Evolutionary conservation across 805 yeast species (phyloP).

Genomic region (Cyberlindnera petersonii): DNA sequence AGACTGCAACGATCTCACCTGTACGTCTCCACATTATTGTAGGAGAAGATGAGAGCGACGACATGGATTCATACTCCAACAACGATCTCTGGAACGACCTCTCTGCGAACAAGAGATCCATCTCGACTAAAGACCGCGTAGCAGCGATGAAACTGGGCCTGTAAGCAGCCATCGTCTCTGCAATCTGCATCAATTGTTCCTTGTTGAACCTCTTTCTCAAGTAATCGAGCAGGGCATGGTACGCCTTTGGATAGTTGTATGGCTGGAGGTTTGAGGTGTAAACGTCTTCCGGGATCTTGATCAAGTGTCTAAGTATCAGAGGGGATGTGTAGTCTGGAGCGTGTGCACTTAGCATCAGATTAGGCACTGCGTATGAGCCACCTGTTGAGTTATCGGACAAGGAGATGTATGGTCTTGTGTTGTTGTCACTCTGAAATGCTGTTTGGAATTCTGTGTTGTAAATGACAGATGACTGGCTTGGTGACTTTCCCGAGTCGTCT

Average conservation of each 20-base stretch:
- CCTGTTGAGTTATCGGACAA: slow-evolving; percentile 25
- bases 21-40: slow-evolving; percentile 84
- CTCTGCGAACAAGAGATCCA: slow-evolving; percentile 63
- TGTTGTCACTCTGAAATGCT: slow-evolving; percentile 27
- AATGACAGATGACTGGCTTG: slow-evolving; percentile 22
- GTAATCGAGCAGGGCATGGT: slow-evolving; percentile 77
- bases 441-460: slow-evolving; percentile 27
- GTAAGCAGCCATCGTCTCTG: slow-evolving; percentile 45
- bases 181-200: slow-evolving; percentile 59
- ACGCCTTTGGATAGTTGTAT: slow-evolving; percentile 91
- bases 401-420: slow-evolving; percentile 29
- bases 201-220: slow-evolving; percentile 68
- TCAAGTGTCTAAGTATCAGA: slow-evolving; percentile 50
- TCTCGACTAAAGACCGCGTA: slow-evolving; percentile 66
- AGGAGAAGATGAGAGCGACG: slow-evolving; percentile 61
- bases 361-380: slow-evolving; percentile 8
- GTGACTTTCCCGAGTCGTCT: slow-evolving; percentile 25
- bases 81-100: slow-evolving; percentile 53
- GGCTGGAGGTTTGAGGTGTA: slow-evolving; percentile 75
- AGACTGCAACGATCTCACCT: slow-evolving; percentile 77
- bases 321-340: slow-evolving; percentile 51
- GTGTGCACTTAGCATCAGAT: slow-evolving; percentile 12
- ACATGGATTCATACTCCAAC: slow-evolving; percentile 51
- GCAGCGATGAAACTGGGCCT: slow-evolving; percentile 77
- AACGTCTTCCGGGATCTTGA: slow-evolving; percentile 72